Evolutionary conservation across 1,139 yeast genomes (phyloP), one percentile per base, ranked within the genome.

Genomic region (Trichomonascaceae sp.): DNA sequence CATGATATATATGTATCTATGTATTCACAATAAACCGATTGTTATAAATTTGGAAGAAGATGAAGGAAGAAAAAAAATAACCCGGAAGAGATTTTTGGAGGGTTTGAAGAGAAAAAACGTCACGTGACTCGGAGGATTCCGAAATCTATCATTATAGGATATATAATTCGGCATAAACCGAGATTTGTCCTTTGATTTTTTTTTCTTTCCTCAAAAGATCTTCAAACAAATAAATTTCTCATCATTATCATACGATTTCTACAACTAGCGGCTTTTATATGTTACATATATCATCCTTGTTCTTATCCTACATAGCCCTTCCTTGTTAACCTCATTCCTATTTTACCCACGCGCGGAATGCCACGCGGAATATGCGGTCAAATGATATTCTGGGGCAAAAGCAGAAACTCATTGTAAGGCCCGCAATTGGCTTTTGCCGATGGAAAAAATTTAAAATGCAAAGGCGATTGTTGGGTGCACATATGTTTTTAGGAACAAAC

Each of bases 1-100:
- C 96, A 88, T 88, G 48, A 27, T 54, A 22, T 45, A 17, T 43
- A 50, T 46, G 39, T 22, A 30, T 47, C 17, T 43, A 32, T 49
- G 51, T 30, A 15, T 20, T 20, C 38, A 22, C 24, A 43, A 20
- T 27, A 27, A n/a, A 27, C 32, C 32, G 43, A 43, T 48, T 45
- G 49, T 48, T 52, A 32, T 46, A 30, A 18, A 39, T 9, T 24
- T 39, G 43, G 41, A 27, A 27, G 41, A 38, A 44, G 17, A 15
- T 36, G 47, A 47, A 48, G 36, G 45, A 27, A 51, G 46, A 44
- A 36, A 32, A 50, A 20, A 41, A 17, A 15, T 22, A 22, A 22
- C 36, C 32, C 19, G 45, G 45, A 15, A 43, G 41, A 36, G 39
- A 32, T n/a, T n/a, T n/a, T n/a, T n/a, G 17, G 17, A 6, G 12